Evolutionary conservation across 2,329 filamentous ascomycete species (phyloP).

Genomic region (Neofusicoccum umdonicola): DNA sequence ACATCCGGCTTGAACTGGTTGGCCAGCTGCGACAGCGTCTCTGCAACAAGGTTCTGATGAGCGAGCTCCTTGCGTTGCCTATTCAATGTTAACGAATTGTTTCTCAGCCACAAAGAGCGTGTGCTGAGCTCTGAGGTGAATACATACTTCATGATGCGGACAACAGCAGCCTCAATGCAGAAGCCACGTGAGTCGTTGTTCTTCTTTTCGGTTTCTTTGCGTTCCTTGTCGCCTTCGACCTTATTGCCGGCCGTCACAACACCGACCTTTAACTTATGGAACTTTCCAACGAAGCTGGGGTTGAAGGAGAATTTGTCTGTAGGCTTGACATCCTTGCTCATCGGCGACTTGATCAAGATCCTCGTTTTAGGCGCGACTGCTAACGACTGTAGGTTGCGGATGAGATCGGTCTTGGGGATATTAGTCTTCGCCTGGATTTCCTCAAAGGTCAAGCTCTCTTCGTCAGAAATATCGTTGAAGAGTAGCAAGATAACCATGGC

Average conservation of each 20-base stretch:
- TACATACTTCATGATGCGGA: slow-evolving; percentile 81
- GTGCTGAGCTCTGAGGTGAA: not conserved
- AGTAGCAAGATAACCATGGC: slow-evolving; percentile 86
- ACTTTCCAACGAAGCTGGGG: slow-evolving; percentile 73
- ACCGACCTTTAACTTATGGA: slow-evolving; percentile 84
- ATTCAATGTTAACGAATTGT: slow-evolving; percentile 15
- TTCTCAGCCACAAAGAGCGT: not conserved
- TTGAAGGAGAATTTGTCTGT: slow-evolving; percentile 84
- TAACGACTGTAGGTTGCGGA: slow-evolving; percentile 75
- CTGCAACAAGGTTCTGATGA: slow-evolving; percentile 67
- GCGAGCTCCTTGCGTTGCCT: slow-evolving; percentile 71
- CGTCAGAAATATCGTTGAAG: slow-evolving; percentile 72
- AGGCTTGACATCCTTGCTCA: slow-evolving; percentile 71
- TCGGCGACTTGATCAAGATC: slow-evolving; percentile 76
- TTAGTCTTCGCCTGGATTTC: slow-evolving; percentile 81
- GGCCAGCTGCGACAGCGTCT: slow-evolving; percentile 68
- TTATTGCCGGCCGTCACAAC: slow-evolving; percentile 78
- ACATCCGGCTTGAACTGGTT: slow-evolving; percentile 74
- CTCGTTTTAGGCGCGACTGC: slow-evolving; percentile 80
- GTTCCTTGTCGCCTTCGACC: slow-evolving; percentile 70
- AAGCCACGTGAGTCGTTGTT: slow-evolving; percentile 70
- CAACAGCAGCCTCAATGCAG: slow-evolving; percentile 72
- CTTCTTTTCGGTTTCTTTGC: slow-evolving; percentile 71
- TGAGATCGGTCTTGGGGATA: slow-evolving; percentile 71
- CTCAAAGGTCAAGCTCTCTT: slow-evolving; percentile 58